Base-by-base conservation (phyloP, 2,329 filamentous ascomycete genomes). In the Eutypa lata region DNA sequence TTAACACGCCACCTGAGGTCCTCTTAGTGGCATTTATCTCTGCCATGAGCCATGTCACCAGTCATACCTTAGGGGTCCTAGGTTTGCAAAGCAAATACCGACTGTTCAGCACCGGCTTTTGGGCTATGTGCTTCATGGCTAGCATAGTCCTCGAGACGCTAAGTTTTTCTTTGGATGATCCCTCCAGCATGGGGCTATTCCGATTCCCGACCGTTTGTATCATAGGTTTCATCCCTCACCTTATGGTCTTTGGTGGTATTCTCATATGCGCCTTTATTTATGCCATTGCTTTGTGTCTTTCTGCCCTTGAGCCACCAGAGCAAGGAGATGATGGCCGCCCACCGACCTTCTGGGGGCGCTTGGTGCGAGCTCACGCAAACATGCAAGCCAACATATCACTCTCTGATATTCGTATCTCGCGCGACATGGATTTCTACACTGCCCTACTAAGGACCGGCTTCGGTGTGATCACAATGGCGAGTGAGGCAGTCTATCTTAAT, bases 361-460 rank as follows among this genome's bases (percentile, higher is more conserved):
- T 96, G 24, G 67, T 72, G 1, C 78, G 82, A 48, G 92, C 93
- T 0, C 91, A 95, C 65, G 83, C 83, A 47, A 97, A 97, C 61
- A 88, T 97, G 79, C 92, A 97, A 71, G 92, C 92, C 2, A 94
- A 94, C 54, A 84, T 93, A 3, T 91, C 94, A 13, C 79, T 97
- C 21, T 88, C 89, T 1, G 87, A 88, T 38, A 83, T 97, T 37
- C 84, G 87, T 13, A 83, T 97, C 51, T 90, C 87, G 43, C 86
- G 89, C 76, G 86, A 91, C 51, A 95, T 97, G 77, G 94, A 99
- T 68, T 97, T 97, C 66, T 99, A 97, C 68, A 96, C 91, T 0
- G 89, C 91, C 0, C 76, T 97, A 4, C 78, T 97, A 3, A 87
- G 92, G 54, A 84, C 91, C 35, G 94, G 94, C 0, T 97, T 97